Percentiles rank a stretch among this genome's conserved stretches.
phyloP scores from a whole-genome alignment of 1,284 basidiomycete genomes.

The Salmacisia buchloeana region DNA sequence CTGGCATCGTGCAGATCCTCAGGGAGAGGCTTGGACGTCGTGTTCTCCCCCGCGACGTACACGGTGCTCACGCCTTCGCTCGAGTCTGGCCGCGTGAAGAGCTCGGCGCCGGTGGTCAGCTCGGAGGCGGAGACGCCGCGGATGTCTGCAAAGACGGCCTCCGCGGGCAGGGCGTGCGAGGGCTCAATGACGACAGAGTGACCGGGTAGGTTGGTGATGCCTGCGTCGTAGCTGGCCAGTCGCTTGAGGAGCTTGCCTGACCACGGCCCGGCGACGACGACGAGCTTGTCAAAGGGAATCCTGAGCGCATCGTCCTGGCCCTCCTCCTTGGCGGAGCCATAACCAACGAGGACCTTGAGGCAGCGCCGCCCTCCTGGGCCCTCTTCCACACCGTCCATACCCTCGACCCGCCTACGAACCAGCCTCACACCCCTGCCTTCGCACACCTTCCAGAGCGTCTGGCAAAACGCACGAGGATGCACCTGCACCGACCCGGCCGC shows the following conservation, averaged over 20 bases:
- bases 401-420: conserved; percentile 57
- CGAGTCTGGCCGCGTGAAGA: conserved; percentile 58
- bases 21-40: too few relatives aligned
- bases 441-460: not conserved
- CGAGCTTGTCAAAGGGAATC: not conserved
- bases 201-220: conserved; percentile 35
- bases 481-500: conserved; percentile 58
- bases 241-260: conserved; percentile 60
- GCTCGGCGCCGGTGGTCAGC: conserved; percentile 51
- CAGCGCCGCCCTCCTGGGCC: too few relatives aligned
- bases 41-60: conserved; percentile 17
- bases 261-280: conserved; percentile 62
- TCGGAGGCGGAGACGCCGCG: conserved; percentile 45
- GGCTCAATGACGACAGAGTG: conserved; percentile 50
- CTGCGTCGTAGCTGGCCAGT: conserved; percentile 53
- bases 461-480: conserved; percentile 34
- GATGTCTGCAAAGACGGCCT: not conserved
- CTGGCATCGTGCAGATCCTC: too few relatives aligned
- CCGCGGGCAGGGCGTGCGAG: conserved; percentile 55
- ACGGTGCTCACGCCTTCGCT: too few relatives aligned
- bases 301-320: not conserved
- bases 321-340: too few relatives aligned
- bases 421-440: conserved; percentile 60
- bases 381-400: too few relatives aligned
- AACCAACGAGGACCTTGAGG: too few relatives aligned